These are phyloP conservation scores for Alternaria panax DNA, from an alignment of 2,329 filamentous ascomycete species.

Conservation along the genomic window DNA sequence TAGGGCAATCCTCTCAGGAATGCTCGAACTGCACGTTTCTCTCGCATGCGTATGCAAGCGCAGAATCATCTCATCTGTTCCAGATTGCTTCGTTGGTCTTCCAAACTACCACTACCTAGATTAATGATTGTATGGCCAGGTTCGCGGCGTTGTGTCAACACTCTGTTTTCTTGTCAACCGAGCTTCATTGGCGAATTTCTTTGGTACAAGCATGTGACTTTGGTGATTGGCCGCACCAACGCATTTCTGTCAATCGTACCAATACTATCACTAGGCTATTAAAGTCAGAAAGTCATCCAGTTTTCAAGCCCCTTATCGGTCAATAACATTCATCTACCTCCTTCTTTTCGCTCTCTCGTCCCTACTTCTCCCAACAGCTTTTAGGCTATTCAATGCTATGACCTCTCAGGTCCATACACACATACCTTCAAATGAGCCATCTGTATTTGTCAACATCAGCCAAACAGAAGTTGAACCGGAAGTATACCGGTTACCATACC, in stretches of 20 bases:
- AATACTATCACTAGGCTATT: background rate
- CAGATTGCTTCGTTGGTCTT: background rate
- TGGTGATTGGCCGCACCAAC: background rate
- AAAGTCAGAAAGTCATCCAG: background rate
- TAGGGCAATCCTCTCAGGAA: background rate
- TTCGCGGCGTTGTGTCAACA: background rate
- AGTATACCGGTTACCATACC: background rate
- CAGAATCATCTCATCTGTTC: background rate
- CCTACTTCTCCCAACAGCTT: background rate
- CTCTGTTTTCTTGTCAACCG: background rate
- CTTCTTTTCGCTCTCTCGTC: background rate
- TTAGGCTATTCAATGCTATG: background rate
- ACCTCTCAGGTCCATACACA: background rate
- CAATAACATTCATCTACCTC: background rate
- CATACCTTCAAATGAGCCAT: background rate
- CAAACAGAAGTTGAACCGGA: conserved; percentile 2
- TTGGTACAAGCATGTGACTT: background rate
- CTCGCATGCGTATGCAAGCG: background rate
- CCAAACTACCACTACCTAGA: background rate
- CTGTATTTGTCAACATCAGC: background rate
- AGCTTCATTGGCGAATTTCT: background rate
- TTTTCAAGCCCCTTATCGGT: background rate
- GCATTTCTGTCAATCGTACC: background rate
- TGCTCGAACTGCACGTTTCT: background rate
- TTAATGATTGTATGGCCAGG: background rate